Base-by-base conservation (phyloP, 176 grass and related monocot species). In the Ensete ventricosum region DNA sequence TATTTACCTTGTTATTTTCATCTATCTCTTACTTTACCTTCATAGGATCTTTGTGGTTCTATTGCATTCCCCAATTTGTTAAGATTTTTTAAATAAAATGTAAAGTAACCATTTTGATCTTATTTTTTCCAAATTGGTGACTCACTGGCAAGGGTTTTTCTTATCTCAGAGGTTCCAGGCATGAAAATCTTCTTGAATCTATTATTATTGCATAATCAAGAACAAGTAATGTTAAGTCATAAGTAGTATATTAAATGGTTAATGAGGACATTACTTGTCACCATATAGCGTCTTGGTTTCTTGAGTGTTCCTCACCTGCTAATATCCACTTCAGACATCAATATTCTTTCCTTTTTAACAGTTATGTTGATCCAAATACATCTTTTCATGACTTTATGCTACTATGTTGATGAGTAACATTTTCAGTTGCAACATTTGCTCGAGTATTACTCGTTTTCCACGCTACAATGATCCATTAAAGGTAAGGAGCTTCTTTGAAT, bases 381-480 rank as follows among this genome's bases (percentile, higher is more conserved):
- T 9, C 72, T 21, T 55, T 52, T 12, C 2, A 48, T 80, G 63
- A n/a, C 51, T 59, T 27, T 12, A 43, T 6, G 27, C 22, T 76
- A 27, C 11, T n/a, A 23, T 49, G 34, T 66, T 74, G 54, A 29
- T 65, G 11, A 67, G 57, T 26, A 59, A 27, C 52, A 75, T 70
- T 90, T 93, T 73, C 86, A 98, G 90, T 78, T 98, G 95, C 76
- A 89, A 80, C 3, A 23, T 77, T 85, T 98, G 95, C 83, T 89
- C 78, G 68, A 80, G 68, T 73, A 85, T 89, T 51, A 93, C 90
- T 80, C 90, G 88, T 80, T 98, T 93, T 73, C 90, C 95, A 82
- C 86, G 95, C 70, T 98, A 93, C 81, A 93, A 87, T 16, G 86
- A 98, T 87, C 86, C 95, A 26, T 25, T 69, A 17, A 98, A 98